Percentiles rank a stretch among this genome's conserved stretches.
Conservation (phyloP, 1,284 basidiomycete genomes). For the Moesziomyces parantarcticus region DNA sequence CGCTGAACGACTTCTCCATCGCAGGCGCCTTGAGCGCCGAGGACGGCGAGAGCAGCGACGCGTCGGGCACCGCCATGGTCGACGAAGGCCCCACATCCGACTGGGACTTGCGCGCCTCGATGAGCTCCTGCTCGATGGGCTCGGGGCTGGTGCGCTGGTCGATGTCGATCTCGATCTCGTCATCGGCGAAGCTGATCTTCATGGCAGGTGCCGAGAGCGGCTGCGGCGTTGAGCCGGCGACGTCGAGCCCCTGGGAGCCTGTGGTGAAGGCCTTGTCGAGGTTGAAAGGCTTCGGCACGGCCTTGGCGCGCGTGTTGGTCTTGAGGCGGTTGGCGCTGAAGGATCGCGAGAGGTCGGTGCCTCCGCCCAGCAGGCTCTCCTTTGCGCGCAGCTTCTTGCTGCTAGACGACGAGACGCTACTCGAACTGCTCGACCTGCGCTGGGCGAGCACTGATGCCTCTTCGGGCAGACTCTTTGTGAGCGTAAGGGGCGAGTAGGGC, state of each 20-base stretch:
- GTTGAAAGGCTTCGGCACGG: conserved; percentile 49
- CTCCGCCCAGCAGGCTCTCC: conserved; percentile 44
- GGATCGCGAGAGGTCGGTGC: conserved; percentile 40
- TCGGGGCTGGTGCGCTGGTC: conserved; percentile 35
- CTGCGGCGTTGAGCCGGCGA: conserved; percentile 17
- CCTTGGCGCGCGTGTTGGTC: conserved; percentile 34
- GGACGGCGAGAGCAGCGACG: conserved; percentile 35
- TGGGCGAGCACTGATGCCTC: conserved; percentile 18
- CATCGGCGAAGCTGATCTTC: conserved; percentile 49
- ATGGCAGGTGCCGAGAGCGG: conserved; percentile 46
- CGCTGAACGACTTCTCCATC: conserved; percentile 67
- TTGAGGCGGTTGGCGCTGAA: conserved; percentile 51
- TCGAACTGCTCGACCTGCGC: conserved; percentile 41
- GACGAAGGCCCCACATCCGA: conserved; percentile 12
- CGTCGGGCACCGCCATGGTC: conserved; percentile 16
- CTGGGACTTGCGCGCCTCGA: conserved; percentile 13
- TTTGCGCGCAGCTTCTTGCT: conserved; percentile 44
- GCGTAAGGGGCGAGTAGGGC: conserved; percentile 48
- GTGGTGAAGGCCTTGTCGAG: conserved; percentile 34
- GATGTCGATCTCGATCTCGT: conserved; percentile 32
- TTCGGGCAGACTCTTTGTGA: conserved; percentile 38
- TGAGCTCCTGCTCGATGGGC: conserved; percentile 18
- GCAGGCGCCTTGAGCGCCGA: conserved; percentile 33
- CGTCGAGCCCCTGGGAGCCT: conserved; percentile 17
- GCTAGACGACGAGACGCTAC: conserved; percentile 40